Percentiles rank a stretch among this genome's conserved stretches.
Evolutionary conservation across 1,139 yeast genomes (phyloP).

Genomic region (Suhomyces yuchorum): DNA sequence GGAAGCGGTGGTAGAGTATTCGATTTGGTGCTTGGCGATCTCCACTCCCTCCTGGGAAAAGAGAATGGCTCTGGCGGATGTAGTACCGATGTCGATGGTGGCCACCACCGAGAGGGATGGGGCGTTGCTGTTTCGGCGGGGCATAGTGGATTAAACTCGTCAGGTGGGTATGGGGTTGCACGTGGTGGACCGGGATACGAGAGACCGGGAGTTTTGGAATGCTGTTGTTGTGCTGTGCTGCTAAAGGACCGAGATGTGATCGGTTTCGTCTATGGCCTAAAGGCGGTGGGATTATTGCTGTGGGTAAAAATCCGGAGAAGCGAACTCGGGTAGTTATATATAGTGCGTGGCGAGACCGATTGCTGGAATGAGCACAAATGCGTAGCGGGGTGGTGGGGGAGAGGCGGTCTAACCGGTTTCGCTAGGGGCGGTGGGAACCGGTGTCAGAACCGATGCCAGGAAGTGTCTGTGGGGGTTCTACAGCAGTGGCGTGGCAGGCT

Average conservation of each 20-base stretch:
- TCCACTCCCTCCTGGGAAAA: slow-evolving; percentile 76
- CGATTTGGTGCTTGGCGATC: slow-evolving; percentile 85
- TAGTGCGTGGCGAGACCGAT: slow-evolving; percentile 1
- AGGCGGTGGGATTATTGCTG: neutral
- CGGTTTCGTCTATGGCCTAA: neutral
- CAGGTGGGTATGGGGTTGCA: neutral
- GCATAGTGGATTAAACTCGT: slow-evolving; percentile 24
- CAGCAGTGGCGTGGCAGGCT: neutral
- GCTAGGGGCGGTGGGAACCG: neutral
- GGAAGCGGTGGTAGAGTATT: slow-evolving; percentile 75
- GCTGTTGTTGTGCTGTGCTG: neutral
- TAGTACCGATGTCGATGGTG: slow-evolving; percentile 89
- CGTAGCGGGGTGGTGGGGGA: slow-evolving; percentile 1
- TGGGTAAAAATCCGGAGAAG: neutral
- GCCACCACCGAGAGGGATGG: slow-evolving; percentile 56
- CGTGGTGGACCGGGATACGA: neutral
- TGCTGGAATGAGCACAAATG: neutral
- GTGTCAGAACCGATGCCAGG: too few species aligned
- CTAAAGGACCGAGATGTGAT: neutral
- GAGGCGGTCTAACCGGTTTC: neutral
- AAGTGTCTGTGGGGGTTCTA: neutral
- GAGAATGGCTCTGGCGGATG: slow-evolving; percentile 88
- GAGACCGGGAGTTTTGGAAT: neutral
- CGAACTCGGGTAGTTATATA: neutral
- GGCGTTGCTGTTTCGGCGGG: slow-evolving; percentile 46